A percentile compares a stretch with the other conserved stretches of the same genome.
These are phyloP conservation scores for Oligophagozyma castellii DNA, from an alignment of 1,139 yeast genomes.

Conservation along the genomic window DNA sequence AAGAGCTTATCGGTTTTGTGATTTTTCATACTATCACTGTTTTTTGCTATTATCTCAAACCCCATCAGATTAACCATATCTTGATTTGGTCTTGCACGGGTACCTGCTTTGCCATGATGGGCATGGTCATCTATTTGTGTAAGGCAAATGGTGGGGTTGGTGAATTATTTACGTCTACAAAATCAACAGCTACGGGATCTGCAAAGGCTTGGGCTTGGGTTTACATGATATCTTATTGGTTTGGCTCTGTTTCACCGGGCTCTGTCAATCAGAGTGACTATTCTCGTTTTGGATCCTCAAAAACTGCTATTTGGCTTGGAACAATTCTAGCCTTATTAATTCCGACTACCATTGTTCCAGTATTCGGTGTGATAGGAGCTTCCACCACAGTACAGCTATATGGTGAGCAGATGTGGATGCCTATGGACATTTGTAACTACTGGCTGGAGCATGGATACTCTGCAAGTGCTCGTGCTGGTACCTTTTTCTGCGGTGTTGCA, in stretches of 20 bases:
- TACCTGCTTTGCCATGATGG: slow-evolving; percentile 31
- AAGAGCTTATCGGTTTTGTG: slow-evolving; percentile 30
- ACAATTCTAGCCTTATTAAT: slow-evolving; percentile 26
- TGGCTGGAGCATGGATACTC: slow-evolving; percentile 27
- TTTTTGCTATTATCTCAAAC: slow-evolving; percentile 27
- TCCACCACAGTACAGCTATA: slow-evolving; percentile 26
- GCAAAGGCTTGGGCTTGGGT: slow-evolving; percentile 31
- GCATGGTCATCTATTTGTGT: slow-evolving; percentile 28
- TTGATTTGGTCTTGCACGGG: slow-evolving; percentile 28
- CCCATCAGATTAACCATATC: slow-evolving; percentile 27
- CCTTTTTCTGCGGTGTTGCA: slow-evolving; percentile 33
- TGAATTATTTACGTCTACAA: slow-evolving; percentile 23
- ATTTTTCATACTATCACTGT: slow-evolving; percentile 30
- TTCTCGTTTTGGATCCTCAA: slow-evolving; percentile 30
- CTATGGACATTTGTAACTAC: slow-evolving; percentile 24
- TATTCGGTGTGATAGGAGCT: slow-evolving; percentile 31
- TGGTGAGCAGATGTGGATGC: slow-evolving; percentile 30
- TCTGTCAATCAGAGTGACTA: slow-evolving; percentile 26
- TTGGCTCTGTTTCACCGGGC: slow-evolving; percentile 32
- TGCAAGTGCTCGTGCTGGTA: slow-evolving; percentile 33
- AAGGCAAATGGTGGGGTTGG: slow-evolving; percentile 29
- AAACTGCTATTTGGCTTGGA: slow-evolving; percentile 26
- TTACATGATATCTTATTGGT: slow-evolving; percentile 31
- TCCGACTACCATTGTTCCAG: slow-evolving; percentile 32
- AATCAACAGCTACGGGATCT: slow-evolving; percentile 22